Conservation (phyloP, 257 asterid species). For the Gentiana macrophylla region DNA sequence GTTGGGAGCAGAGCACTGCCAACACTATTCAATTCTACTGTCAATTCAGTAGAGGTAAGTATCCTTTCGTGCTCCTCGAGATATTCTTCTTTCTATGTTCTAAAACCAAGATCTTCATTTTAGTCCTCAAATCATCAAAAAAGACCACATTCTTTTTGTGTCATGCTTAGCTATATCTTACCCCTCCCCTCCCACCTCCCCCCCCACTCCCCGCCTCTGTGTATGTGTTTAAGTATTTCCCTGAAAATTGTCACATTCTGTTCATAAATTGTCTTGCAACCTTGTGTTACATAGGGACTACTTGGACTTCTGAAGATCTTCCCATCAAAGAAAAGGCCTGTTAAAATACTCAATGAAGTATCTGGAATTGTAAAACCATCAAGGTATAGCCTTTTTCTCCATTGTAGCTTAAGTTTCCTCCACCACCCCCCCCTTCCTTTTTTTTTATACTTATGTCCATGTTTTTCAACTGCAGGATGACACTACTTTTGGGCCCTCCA, state of each 20-base stretch:
- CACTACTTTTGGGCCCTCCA: slow-evolving; percentile 61
- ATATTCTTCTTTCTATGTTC: too few species aligned
- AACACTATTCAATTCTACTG: slow-evolving; percentile 52
- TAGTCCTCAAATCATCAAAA: too few species aligned
- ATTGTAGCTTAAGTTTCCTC: too few species aligned
- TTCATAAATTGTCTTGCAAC: not conserved
- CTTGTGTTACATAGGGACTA: slow-evolving; percentile 27
- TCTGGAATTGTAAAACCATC: slow-evolving; percentile 54
- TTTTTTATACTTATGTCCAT: too few species aligned
- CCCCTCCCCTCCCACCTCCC: too few species aligned
- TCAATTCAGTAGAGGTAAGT: slow-evolving; percentile 53
- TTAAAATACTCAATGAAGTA: slow-evolving; percentile 22
- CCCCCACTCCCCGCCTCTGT: too few species aligned
- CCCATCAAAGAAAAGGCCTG: slow-evolving; percentile 49
- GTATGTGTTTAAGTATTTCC: too few species aligned
- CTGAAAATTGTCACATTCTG: too few species aligned
- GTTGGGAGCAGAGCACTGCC: slow-evolving; percentile 79
- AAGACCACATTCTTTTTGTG: too few species aligned
- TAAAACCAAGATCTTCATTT: too few species aligned
- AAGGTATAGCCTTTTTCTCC: slow-evolving; percentile 21
- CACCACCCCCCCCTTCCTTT: too few species aligned
- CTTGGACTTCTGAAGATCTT: slow-evolving; percentile 41
- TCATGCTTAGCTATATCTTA: too few species aligned
- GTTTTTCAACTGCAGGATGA: slow-evolving; percentile 24
- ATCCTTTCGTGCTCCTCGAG: not conserved